Evolutionary conservation across 1,139 yeast genomes (phyloP).

Genomic region (Hemisphaericaspora subhashii): DNA sequence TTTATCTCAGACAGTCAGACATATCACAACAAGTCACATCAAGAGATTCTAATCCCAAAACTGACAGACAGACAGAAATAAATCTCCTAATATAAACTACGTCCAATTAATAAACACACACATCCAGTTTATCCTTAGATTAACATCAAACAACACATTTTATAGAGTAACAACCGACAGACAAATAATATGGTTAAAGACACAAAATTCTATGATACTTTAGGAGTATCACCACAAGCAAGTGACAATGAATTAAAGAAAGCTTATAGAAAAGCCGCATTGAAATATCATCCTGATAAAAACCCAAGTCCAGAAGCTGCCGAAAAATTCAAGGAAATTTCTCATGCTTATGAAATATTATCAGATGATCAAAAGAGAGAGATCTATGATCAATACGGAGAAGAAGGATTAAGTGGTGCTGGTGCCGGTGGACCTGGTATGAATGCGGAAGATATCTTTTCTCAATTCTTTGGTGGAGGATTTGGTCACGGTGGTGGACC

Average conservation of each 20-base stretch:
- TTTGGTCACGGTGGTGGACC: constrained; percentile 62
- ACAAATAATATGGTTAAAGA: constrained; percentile 80
- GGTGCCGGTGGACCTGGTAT: constrained; percentile 60
- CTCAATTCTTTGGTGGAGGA: constrained; percentile 86
- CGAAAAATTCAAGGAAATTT: constrained; percentile 90
- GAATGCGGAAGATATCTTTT: constrained; percentile 89
- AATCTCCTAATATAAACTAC: no score
- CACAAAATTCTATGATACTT: constrained; percentile 78
- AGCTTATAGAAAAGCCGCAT: constrained; percentile 91
- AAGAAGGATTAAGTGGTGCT: constrained; percentile 81
- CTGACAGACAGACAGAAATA: neutral
- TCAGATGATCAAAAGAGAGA: constrained; percentile 88
- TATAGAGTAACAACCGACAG: neutral
- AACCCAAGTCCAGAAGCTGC: constrained; percentile 79
- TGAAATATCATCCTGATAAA: constrained; percentile 96
- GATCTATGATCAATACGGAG: constrained; percentile 85
- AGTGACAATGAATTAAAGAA: constrained; percentile 84
- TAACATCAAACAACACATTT: neutral
- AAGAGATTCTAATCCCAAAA: no score
- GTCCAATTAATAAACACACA: neutral
- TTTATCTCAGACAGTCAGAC: neutral
- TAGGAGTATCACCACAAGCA: constrained; percentile 82
- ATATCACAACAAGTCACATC: neutral
- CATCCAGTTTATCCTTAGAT: no score
- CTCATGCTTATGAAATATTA: constrained; percentile 86